These are phyloP conservation scores for Pulveroboletus sp. DNA, from an alignment of 768 basidiomycete species.

Conservation along the genomic window DNA sequence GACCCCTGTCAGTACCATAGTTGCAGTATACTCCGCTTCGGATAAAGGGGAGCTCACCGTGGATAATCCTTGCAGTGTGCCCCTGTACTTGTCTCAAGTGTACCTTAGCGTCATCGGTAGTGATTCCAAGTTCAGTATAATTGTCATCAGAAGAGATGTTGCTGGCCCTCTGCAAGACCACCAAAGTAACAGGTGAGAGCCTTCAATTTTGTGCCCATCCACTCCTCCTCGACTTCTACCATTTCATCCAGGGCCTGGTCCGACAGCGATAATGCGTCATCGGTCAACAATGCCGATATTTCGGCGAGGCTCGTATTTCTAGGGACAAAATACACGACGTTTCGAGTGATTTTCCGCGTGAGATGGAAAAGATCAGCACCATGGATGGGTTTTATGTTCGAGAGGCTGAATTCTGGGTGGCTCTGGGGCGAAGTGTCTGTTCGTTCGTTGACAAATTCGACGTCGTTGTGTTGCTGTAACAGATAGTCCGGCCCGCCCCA, in stretches of 20 bases:
- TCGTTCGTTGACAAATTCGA: neutral
- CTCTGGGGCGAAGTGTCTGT: conserved; percentile 9
- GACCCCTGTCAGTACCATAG: neutral
- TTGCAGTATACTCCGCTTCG: neutral
- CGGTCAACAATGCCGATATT: conserved; percentile 48
- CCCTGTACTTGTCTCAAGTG: neutral
- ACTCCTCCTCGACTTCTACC: conserved; percentile 93
- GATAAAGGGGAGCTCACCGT: neutral
- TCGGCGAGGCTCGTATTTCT: conserved; percentile 74
- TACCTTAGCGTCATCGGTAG: neutral
- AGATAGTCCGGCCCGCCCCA: conserved; percentile 90
- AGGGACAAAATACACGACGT: conserved; percentile 89
- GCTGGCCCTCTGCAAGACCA: conserved; percentile 68
- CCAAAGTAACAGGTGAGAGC: conserved; percentile 95
- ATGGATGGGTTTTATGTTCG: conserved; percentile 71
- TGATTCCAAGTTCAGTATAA: neutral
- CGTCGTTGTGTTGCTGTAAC: conserved; percentile 13
- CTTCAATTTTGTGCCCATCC: conserved; percentile 92
- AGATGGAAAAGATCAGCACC: conserved; percentile 80
- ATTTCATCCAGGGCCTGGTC: conserved; percentile 37
- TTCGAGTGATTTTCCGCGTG: conserved; percentile 63
- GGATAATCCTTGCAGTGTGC: neutral
- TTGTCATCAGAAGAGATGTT: conserved; percentile 45
- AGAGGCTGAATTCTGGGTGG: conserved; percentile 62
- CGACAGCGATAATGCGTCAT: neutral